phyloP scores from a whole-genome alignment of 2,329 filamentous ascomycete genomes.

The Colletotrichum musae region DNA sequence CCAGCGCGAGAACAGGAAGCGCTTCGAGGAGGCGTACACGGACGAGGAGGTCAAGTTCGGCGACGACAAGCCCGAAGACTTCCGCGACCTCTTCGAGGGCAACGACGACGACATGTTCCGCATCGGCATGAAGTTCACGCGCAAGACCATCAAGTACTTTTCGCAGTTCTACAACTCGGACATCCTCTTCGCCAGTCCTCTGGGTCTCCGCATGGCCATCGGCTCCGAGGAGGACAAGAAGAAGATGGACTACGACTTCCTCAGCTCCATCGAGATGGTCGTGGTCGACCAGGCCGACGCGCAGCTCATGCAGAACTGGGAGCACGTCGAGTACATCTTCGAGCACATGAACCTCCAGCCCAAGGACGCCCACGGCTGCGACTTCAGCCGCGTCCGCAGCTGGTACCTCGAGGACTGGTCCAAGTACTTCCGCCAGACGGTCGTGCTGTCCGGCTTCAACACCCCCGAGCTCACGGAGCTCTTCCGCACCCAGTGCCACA shows the following conservation, averaged over 20 bases:
- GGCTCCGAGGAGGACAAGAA: conserved; percentile 78
- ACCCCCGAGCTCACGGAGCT: conserved; percentile 90
- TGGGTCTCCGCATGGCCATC: conserved; percentile 92
- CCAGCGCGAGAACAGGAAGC: conserved; percentile 94
- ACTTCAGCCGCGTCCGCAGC: conserved; percentile 89
- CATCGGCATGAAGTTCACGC: conserved; percentile 94
- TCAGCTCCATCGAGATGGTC: conserved; percentile 93
- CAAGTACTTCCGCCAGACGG: conserved; percentile 85
- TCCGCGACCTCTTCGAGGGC: conserved; percentile 89
- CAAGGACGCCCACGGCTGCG: conserved; percentile 89
- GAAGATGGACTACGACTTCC: conserved; percentile 85
- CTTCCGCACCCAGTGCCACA: conserved; percentile 82
- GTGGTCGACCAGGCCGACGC: conserved; percentile 94
- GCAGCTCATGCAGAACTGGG: conserved; percentile 98
- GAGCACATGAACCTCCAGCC: conserved; percentile 93
- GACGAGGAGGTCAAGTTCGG: conserved; percentile 78
- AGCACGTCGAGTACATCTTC: conserved; percentile 93
- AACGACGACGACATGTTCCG: conserved; percentile 99
- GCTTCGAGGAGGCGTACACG: conserved; percentile 88
- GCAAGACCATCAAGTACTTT: conserved; percentile 96
- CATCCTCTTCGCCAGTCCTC: conserved; percentile 90
- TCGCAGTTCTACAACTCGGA: conserved; percentile 97
- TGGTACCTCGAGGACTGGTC: conserved; percentile 96
- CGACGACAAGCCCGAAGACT: conserved; percentile 85
- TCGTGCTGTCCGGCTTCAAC: conserved; percentile 85